Evolutionary conservation across 441 rosid species (phyloP).

Genomic region (Cnidoscolus chayamansa): DNA sequence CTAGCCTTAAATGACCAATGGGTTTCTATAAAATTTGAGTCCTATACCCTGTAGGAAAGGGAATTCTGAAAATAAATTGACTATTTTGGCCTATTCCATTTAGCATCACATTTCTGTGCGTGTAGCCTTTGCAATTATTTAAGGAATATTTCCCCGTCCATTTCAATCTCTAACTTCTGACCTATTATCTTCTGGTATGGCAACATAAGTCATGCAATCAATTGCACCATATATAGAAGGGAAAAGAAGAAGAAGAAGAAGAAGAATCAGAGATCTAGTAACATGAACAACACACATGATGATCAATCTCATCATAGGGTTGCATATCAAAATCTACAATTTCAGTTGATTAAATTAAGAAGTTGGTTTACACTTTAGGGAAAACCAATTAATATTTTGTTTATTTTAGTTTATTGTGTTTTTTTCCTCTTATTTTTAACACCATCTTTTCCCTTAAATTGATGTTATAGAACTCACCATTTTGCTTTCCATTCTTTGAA

Average conservation of each 20-base stretch:
- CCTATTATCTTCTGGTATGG: not conserved
- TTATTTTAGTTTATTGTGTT: not conserved
- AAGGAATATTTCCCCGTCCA: not conserved
- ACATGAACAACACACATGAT: not conserved
- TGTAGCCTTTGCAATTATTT: not conserved
- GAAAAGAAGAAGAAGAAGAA: not conserved
- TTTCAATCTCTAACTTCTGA: not conserved
- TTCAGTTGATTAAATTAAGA: not conserved
- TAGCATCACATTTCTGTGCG: not conserved
- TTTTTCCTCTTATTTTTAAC: not conserved
- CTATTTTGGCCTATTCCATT: not conserved
- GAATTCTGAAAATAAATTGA: not conserved
- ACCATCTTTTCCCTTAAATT: slow-evolving; percentile 5
- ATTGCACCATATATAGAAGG: not conserved
- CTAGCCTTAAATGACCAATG: not conserved
- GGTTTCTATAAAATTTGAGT: not conserved
- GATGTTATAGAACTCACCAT: slow-evolving; percentile 7
- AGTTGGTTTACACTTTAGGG: not conserved
- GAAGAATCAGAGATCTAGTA: not conserved
- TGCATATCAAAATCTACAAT: not conserved
- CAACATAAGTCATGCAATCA: not conserved
- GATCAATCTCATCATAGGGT: not conserved
- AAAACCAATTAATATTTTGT: not conserved
- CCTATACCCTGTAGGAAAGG: not conserved
- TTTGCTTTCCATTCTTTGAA: slow-evolving; percentile 7